Conservation (phyloP, 192 early-diverging fungal species). For the Thamnidium elegans region DNA sequence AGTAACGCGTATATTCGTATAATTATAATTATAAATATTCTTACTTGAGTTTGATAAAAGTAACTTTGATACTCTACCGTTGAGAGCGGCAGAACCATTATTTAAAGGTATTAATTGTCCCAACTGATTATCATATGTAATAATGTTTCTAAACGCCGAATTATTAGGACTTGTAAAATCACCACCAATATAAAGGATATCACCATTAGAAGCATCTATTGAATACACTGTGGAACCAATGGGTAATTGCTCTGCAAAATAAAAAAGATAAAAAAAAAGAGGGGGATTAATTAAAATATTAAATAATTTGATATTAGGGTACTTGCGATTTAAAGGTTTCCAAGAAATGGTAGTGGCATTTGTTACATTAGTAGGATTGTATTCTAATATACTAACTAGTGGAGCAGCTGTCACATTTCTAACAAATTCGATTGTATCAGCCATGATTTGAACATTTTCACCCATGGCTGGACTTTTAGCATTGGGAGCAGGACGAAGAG, state of each 20-base stretch:
- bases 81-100: not conserved
- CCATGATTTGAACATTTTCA: constrained; percentile 21
- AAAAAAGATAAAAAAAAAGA: not conserved
- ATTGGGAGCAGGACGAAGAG: constrained; percentile 11
- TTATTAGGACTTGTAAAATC: constrained; percentile 38
- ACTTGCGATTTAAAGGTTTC: constrained; percentile 23
- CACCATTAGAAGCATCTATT: constrained; percentile 36
- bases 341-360: constrained; percentile 12
- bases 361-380: constrained; percentile 11
- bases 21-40: not conserved
- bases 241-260: constrained; percentile 44
- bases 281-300: not conserved
- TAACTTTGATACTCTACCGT: constrained; percentile 23
- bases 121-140: constrained; percentile 45
- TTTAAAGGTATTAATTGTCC: constrained; percentile 7
- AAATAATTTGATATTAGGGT: too few species aligned
- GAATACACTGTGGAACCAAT: constrained; percentile 49
- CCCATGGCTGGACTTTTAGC: constrained; percentile 7
- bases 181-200: constrained; percentile 51
- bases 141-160: constrained; percentile 50
- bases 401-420: constrained; percentile 20
- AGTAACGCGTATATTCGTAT: not conserved
- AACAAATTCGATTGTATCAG: constrained; percentile 26
- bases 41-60: constrained; percentile 7
- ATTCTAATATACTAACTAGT: constrained; percentile 32